These are phyloP conservation scores for Carex littledalei DNA, from an alignment of 176 grass and related monocot species.

Conservation along the genomic window DNA sequence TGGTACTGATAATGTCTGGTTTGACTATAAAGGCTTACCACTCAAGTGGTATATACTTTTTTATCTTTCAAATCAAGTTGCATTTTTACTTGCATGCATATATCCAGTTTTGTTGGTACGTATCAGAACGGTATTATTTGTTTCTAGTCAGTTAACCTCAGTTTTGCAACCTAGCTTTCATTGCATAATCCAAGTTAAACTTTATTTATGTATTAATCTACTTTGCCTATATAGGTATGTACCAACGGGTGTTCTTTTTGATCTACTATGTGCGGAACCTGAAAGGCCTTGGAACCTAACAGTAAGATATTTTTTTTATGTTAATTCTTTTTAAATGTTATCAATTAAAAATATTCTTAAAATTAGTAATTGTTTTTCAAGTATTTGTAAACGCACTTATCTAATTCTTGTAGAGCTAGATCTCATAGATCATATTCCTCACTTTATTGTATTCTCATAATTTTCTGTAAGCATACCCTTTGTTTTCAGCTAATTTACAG, in stretches of 20 bases:
- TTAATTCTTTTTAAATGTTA: not conserved
- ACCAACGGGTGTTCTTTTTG: slow-evolving; percentile 94
- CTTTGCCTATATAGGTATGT: slow-evolving; percentile 63
- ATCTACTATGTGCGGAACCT: slow-evolving; percentile 86
- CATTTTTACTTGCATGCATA: not conserved
- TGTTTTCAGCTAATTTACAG: not conserved
- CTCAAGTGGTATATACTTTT: slow-evolving; percentile 65
- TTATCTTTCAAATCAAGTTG: not conserved
- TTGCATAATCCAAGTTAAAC: not conserved
- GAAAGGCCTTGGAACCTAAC: slow-evolving; percentile 98
- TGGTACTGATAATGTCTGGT: slow-evolving; percentile 85
- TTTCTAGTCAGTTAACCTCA: not conserved
- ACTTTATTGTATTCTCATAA: not conserved
- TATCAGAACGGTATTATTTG: not conserved
- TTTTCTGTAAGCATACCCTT: not conserved
- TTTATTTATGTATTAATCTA: not conserved
- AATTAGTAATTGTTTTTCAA: not conserved
- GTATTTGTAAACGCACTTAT: not conserved
- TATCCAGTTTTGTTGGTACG: not conserved
- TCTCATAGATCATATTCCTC: not conserved
- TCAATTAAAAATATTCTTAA: not conserved
- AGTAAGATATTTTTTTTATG: slow-evolving; percentile 37
- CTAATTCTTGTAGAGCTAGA: not conserved
- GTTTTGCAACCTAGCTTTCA: not conserved
- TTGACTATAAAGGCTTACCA: slow-evolving; percentile 92